phyloP scores from a whole-genome alignment of 2,329 filamentous ascomycete species.

The Drechslerella coelobrocha region DNA sequence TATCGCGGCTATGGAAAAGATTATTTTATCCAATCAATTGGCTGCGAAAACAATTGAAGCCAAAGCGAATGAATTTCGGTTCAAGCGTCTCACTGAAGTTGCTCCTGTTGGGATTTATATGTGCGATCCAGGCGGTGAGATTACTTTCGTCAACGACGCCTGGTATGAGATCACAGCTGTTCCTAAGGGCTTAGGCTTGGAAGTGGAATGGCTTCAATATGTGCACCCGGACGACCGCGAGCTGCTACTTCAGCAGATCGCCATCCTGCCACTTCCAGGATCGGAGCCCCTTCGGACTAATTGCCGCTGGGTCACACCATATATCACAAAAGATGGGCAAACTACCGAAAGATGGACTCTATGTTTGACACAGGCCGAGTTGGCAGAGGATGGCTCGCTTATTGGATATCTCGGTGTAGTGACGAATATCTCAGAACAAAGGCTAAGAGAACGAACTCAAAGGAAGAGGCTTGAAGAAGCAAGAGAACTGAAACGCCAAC shows the following conservation, averaged over 20 bases:
- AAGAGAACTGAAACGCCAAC: conserved; percentile 76
- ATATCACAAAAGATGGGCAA: conserved; percentile 31
- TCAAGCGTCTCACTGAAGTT: conserved; percentile 83
- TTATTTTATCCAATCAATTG: conserved; percentile 77
- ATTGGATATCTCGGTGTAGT: conserved; percentile 81
- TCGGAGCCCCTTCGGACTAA: conserved; percentile 7
- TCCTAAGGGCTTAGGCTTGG: conserved; percentile 26
- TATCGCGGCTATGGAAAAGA: conserved; percentile 76
- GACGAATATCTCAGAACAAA: conserved; percentile 84
- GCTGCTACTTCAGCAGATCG: neutral
- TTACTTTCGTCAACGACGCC: conserved; percentile 82
- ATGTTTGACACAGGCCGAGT: conserved; percentile 78
- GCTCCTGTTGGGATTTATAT: conserved; percentile 83
- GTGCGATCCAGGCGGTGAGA: conserved; percentile 72
- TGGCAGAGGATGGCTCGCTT: conserved; percentile 68
- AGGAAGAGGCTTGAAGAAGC: conserved; percentile 79
- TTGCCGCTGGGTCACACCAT: conserved; percentile 30
- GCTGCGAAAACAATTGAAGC: conserved; percentile 67
- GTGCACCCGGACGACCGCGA: conserved; percentile 20
- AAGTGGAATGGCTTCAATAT: conserved; percentile 34
- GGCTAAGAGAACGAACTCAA: conserved; percentile 82
- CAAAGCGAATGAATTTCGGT: conserved; percentile 70
- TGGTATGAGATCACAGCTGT: conserved; percentile 62
- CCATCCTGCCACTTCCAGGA: conserved; percentile 9
- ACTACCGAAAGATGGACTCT: conserved; percentile 75